Evolutionary conservation across 441 rosid species (phyloP).

Genomic region (Jatropha multifida): DNA sequence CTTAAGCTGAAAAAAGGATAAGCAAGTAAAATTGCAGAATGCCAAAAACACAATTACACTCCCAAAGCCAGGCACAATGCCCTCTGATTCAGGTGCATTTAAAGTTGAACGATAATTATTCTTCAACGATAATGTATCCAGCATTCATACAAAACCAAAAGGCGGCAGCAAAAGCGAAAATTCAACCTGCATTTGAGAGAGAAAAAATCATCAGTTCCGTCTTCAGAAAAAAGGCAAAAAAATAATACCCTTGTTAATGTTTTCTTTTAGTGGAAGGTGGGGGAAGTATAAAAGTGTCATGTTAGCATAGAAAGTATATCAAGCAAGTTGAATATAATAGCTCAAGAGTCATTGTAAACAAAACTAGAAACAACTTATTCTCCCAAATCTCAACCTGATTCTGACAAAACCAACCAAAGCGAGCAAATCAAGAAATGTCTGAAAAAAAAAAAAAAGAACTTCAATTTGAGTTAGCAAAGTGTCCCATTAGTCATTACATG

Average conservation of each 20-base stretch:
- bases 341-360: neutral
- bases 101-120: neutral
- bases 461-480: no score
- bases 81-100: neutral
- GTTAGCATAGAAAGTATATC: neutral
- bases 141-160: conserved; percentile 16
- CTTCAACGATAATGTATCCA: neutral
- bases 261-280: no score
- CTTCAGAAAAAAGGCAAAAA: neutral
- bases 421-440: neutral
- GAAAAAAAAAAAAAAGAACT: no score
- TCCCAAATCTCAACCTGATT: neutral
- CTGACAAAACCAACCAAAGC: no score
- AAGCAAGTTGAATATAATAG: neutral
- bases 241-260: neutral
- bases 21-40: neutral
- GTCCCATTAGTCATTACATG: no score
- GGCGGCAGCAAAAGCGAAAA: conserved; percentile 3
- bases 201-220: neutral
- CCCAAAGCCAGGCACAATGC: conserved; percentile 8
- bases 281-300: no score
- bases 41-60: conserved; percentile 8
- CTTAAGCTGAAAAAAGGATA: neutral
- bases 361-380: neutral
- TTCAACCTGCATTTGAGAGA: conserved; percentile 10